Evolutionary conservation across 2,329 filamentous ascomycete species (phyloP).

Genomic region (Chlorencoelia australis): DNA sequence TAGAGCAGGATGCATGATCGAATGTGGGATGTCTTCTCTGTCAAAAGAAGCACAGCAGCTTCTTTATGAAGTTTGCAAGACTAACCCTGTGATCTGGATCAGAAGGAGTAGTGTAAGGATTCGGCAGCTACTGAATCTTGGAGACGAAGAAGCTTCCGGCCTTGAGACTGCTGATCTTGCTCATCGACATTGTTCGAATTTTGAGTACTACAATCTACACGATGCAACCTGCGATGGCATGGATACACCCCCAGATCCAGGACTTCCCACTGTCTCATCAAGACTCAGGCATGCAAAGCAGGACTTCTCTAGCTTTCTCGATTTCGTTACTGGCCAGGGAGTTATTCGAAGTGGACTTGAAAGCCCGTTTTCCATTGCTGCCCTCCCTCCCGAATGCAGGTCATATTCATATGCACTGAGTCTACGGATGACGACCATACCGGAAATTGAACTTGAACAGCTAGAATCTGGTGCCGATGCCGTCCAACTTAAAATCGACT

Average conservation of each 20-base stretch:
- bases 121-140: slow-evolving; percentile 36
- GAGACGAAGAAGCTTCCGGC: slow-evolving; percentile 32
- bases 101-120: slow-evolving; percentile 56
- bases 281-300: slow-evolving; percentile 44
- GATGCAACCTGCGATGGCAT: slow-evolving; percentile 31
- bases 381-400: slow-evolving; percentile 47
- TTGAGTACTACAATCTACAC: slow-evolving; percentile 53
- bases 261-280: slow-evolving; percentile 36
- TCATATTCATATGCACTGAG: slow-evolving; percentile 59
- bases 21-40: slow-evolving; percentile 54
- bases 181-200: slow-evolving; percentile 44
- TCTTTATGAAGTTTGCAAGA: slow-evolving; percentile 50
- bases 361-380: slow-evolving; percentile 50
- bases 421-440: slow-evolving; percentile 46
- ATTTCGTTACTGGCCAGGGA: slow-evolving; percentile 44
- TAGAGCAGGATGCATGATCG: slow-evolving; percentile 53
- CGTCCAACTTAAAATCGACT: slow-evolving; percentile 50
- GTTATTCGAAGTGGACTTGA: slow-evolving; percentile 42
- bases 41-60: slow-evolving; percentile 34
- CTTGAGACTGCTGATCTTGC: slow-evolving; percentile 34
- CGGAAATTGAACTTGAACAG: slow-evolving; percentile 40
- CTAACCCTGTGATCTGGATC: slow-evolving; percentile 62
- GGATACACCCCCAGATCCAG: slow-evolving; percentile 32
- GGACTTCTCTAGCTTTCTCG: slow-evolving; percentile 49
- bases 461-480: slow-evolving; percentile 50